Percentiles rank a stretch among this genome's conserved stretches.
Evolutionary conservation across 495 filamentous ascomycete genomes (phyloP).

Genomic region (Clavariopsis aquatica): DNA sequence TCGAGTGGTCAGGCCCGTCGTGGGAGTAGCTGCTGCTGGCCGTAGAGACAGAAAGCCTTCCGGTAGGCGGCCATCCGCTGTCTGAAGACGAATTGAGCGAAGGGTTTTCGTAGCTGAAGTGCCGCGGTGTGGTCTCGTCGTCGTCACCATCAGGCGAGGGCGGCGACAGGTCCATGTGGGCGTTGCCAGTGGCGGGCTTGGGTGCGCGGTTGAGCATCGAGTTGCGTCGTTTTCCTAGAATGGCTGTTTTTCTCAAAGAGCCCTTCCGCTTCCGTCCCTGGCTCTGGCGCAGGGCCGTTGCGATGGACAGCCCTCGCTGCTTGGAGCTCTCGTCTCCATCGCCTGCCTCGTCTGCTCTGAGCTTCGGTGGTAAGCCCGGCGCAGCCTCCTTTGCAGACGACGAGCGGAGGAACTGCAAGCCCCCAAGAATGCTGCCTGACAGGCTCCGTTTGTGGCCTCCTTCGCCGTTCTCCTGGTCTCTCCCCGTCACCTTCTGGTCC

Average conservation of each 20-base stretch:
- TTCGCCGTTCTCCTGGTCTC: conserved; percentile 1
- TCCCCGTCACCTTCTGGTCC: neutral
- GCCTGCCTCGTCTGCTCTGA: conserved; percentile 45
- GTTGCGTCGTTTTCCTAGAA: conserved; percentile 41
- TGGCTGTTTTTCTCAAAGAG: conserved; percentile 46
- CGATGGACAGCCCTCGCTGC: conserved; percentile 53
- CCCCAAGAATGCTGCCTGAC: conserved; percentile 64
- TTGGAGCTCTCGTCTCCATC: conserved; percentile 44
- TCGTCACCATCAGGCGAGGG: conserved; percentile 28
- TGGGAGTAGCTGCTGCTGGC: conserved; percentile 40
- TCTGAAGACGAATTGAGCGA: conserved; percentile 37
- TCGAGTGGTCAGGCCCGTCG: conserved; percentile 25
- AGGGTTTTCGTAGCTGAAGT: conserved; percentile 45
- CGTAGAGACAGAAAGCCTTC: conserved; percentile 25
- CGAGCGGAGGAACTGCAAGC: conserved; percentile 56
- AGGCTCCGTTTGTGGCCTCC: conserved; percentile 61
- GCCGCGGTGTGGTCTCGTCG: conserved; percentile 35
- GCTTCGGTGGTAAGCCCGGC: conserved; percentile 46
- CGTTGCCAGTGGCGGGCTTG: conserved; percentile 2
- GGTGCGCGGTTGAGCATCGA: conserved; percentile 13
- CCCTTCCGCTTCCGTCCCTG: conserved; percentile 71
- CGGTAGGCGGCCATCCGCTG: conserved; percentile 34
- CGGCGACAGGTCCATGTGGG: conserved; percentile 7
- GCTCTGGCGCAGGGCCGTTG: conserved; percentile 51
- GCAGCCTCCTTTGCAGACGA: conserved; percentile 43